Evolutionary conservation across 805 yeast genomes (phyloP).

Genomic region (Yarrowia phangngaensis): DNA sequence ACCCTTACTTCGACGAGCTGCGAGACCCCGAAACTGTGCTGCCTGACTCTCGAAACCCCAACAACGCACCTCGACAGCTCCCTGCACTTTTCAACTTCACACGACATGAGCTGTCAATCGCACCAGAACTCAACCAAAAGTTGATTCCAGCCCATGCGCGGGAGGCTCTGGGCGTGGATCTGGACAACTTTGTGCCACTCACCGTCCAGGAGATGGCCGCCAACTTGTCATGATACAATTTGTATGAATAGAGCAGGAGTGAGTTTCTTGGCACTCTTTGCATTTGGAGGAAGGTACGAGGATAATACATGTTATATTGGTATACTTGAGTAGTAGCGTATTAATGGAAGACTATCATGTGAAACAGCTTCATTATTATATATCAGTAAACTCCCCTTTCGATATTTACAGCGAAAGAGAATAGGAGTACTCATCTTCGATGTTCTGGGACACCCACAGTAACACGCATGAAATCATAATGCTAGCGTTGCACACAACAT

Average conservation of each 20-base stretch:
- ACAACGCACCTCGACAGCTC: conserved; percentile 62
- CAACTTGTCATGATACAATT: conserved; percentile 19
- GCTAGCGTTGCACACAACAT: conserved; percentile 72
- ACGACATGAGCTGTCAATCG: conserved; percentile 52
- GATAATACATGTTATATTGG: conserved; percentile 10
- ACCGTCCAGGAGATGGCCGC: conserved; percentile 34
- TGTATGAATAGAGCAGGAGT: conserved; percentile 18
- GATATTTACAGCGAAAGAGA: conserved; percentile 63
- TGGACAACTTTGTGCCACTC: conserved; percentile 57
- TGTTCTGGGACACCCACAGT: conserved; percentile 91
- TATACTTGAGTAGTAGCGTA: background rate
- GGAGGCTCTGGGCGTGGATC: conserved; percentile 47
- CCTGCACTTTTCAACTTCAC: conserved; percentile 79
- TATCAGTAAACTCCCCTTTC: no score
- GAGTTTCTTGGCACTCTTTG: background rate
- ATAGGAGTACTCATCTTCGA: conserved; percentile 94
- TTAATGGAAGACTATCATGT: background rate
- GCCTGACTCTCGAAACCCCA: conserved; percentile 51
- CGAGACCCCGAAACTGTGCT: conserved; percentile 49
- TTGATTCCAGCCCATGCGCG: conserved; percentile 43
- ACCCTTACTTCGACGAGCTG: conserved; percentile 84
- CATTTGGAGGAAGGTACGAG: conserved; percentile 1
- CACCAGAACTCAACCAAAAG: conserved; percentile 42
- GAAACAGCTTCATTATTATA: no score
- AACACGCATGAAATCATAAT: conserved; percentile 85